A percentile compares a stretch with the other conserved stretches of the same genome.
Conservation (phyloP, 176 grass and related monocot species). For the Musa acuminata region DNA sequence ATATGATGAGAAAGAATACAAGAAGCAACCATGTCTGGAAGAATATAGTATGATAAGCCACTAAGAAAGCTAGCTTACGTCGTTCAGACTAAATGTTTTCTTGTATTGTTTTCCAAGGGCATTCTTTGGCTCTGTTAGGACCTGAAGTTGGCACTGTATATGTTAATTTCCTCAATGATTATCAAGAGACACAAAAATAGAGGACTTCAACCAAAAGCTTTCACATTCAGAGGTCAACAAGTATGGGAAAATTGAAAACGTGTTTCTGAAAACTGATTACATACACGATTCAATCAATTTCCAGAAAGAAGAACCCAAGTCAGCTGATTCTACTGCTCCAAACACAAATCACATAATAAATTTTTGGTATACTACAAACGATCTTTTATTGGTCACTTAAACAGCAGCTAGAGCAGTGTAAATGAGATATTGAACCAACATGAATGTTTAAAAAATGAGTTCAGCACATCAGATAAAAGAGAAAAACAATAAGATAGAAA, state of each 20-base stretch:
- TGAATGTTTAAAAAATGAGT: not conserved
- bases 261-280: not conserved
- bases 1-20: conserved; percentile 4
- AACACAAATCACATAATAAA: not conserved
- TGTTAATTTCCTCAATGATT: conserved; percentile 18
- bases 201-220: not conserved
- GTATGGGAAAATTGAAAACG: not conserved
- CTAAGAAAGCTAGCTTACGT: conserved; percentile 57
- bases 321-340: not conserved
- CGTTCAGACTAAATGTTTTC: conserved; percentile 89
- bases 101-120: conserved; percentile 90
- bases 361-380: not conserved
- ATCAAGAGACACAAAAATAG: not conserved
- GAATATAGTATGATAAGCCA: conserved; percentile 11
- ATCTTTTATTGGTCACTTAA: not conserved
- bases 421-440: no score
- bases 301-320: not conserved
- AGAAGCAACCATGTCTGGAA: conserved; percentile 5
- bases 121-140: conserved; percentile 89
- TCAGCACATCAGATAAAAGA: not conserved
- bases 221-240: not conserved
- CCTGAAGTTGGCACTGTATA: conserved; percentile 45
- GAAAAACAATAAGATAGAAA: conserved; percentile 3
- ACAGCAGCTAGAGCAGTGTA: not conserved
- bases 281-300: not conserved